These are phyloP conservation scores for Coemansia sp. DNA, from an alignment of 192 early-diverging fungal species.

Conservation along the genomic window DNA sequence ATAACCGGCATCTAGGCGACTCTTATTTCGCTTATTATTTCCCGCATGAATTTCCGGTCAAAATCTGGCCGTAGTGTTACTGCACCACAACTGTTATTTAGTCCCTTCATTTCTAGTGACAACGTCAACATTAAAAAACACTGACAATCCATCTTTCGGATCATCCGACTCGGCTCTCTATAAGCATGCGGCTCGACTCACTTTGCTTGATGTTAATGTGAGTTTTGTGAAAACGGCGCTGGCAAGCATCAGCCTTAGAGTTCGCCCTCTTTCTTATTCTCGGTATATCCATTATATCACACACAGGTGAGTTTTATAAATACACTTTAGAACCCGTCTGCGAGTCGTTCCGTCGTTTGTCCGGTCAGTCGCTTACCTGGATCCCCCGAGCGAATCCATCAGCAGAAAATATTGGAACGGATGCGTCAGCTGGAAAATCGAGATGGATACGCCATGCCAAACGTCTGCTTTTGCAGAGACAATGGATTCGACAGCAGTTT, in stretches of 20 bases:
- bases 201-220: too few species aligned
- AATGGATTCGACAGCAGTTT: background rate
- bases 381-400: conserved; percentile 10
- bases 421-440: background rate
- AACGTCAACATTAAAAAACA: background rate
- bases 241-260: background rate
- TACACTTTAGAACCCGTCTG: background rate
- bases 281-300: conserved; percentile 35
- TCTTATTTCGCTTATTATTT: too few species aligned
- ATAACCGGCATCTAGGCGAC: too few species aligned
- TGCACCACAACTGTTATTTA: too few species aligned
- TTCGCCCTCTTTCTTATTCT: conserved; percentile 31
- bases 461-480: background rate
- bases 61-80: too few species aligned
- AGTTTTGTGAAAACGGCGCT: too few species aligned
- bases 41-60: too few species aligned
- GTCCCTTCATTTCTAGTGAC: too few species aligned
- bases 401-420: background rate
- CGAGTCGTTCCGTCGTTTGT: too few species aligned
- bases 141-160: background rate
- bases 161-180: too few species aligned
- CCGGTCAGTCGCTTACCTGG: background rate
- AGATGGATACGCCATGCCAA: background rate
- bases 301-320: conserved; percentile 22
- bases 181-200: too few species aligned